Conservation (phyloP, 192 early-diverging fungal genomes). For the Backusella mclennaniae region DNA sequence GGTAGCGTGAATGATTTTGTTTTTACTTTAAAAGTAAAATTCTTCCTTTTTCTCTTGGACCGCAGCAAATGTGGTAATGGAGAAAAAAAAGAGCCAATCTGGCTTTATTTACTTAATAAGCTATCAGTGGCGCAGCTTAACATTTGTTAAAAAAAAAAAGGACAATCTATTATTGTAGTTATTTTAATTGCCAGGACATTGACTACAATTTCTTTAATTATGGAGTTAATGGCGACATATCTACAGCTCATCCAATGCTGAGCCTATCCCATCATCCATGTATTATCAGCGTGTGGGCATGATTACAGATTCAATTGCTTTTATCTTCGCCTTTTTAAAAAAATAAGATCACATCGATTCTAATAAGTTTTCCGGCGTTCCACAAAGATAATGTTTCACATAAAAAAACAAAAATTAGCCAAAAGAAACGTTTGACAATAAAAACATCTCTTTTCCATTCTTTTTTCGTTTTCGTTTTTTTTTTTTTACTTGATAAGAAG, state of each 20-base stretch:
- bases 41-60: neutral
- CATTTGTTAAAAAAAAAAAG: neutral
- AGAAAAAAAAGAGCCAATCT: too few relatives aligned
- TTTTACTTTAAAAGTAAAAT: neutral
- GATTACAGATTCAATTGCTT: neutral
- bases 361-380: neutral
- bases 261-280: neutral
- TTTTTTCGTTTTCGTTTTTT: neutral
- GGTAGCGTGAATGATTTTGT: neutral
- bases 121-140: neutral
- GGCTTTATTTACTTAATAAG: neutral
- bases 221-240: neutral
- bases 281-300: neutral
- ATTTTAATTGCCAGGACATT: too few relatives aligned
- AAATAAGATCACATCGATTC: neutral
- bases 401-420: neutral
- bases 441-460: neutral
- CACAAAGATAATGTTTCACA: neutral
- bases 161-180: too few relatives aligned
- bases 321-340: neutral
- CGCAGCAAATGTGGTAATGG: neutral
- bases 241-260: neutral
- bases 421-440: neutral
- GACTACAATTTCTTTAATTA: neutral
- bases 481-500: neutral